Conservation (phyloP, 768 basidiomycete species). For the Rhizopogon vinicolor region DNA sequence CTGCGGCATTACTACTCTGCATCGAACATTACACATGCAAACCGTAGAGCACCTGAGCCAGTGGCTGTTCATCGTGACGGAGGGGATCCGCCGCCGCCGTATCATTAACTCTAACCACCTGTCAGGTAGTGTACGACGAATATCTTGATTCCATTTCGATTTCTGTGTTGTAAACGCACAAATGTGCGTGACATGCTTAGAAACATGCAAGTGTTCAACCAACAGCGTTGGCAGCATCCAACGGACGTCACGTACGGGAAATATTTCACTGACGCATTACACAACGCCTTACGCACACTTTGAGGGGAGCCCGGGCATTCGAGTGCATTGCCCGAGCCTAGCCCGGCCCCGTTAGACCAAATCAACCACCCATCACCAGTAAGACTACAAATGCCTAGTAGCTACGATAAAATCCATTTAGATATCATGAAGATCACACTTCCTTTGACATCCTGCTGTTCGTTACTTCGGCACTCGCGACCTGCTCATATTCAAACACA, state of each 20-base stretch:
- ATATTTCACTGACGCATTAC: background rate
- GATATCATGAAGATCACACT: background rate
- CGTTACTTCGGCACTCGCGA: background rate
- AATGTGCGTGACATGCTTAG: background rate
- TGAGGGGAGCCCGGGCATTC: background rate
- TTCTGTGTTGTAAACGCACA: background rate
- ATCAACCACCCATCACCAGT: background rate
- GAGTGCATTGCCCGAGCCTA: background rate
- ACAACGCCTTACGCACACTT: background rate
- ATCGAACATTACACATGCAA: slow-evolving; percentile 4
- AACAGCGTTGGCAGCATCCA: too few relatives aligned
- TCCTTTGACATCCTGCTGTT: background rate
- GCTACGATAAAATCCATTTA: background rate
- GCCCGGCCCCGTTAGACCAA: background rate
- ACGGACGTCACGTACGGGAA: too few relatives aligned
- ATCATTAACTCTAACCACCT: slow-evolving; percentile 11
- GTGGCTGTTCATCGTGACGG: slow-evolving; percentile 11
- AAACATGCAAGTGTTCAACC: background rate
- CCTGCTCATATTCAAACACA: background rate
- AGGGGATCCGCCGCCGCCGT: slow-evolving; percentile 22
- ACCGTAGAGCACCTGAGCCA: background rate
- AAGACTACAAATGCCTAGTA: background rate
- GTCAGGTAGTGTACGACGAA: background rate
- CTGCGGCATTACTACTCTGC: slow-evolving; percentile 20
- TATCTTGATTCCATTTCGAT: background rate